These are phyloP conservation scores for Populus hybrid DNA, from an alignment of 441 rosid genomes.

Conservation along the genomic window DNA sequence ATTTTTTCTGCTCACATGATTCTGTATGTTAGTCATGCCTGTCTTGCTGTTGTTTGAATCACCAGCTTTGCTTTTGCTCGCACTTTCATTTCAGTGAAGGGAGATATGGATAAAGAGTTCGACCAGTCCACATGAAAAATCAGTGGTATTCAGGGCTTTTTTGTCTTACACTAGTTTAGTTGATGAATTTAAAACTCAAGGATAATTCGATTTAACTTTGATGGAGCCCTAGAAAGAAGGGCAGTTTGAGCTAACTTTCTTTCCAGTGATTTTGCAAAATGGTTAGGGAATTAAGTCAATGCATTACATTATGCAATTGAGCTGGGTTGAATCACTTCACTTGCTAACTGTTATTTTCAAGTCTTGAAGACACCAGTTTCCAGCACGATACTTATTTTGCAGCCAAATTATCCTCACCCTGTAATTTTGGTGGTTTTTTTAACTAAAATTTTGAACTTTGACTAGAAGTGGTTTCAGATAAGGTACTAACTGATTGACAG, in stretches of 20 bases:
- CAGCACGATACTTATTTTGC: not conserved
- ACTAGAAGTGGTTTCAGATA: not conserved
- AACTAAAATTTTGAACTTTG: not conserved
- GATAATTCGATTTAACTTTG: not conserved
- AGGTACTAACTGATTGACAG: not conserved
- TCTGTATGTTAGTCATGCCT: not conserved
- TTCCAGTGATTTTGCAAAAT: not conserved
- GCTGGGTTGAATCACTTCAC: not conserved
- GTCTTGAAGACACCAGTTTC: not conserved
- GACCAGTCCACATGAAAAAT: not conserved
- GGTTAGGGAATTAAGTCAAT: not conserved
- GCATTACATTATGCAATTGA: not conserved
- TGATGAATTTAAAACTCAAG: not conserved
- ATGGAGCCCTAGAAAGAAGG: not conserved
- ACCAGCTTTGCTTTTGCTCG: not conserved
- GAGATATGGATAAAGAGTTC: not conserved
- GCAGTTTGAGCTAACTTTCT: not conserved
- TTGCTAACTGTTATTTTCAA: not conserved
- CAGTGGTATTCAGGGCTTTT: not conserved
- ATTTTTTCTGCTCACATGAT: not conserved
- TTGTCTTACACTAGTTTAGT: not conserved
- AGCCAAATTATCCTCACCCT: not conserved
- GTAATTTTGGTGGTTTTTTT: not conserved
- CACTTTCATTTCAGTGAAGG: not conserved
- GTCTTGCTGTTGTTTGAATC: not conserved